These are phyloP conservation scores for Fonsecaea erecta DNA, from an alignment of 2,329 filamentous ascomycete species.

Conservation along the genomic window DNA sequence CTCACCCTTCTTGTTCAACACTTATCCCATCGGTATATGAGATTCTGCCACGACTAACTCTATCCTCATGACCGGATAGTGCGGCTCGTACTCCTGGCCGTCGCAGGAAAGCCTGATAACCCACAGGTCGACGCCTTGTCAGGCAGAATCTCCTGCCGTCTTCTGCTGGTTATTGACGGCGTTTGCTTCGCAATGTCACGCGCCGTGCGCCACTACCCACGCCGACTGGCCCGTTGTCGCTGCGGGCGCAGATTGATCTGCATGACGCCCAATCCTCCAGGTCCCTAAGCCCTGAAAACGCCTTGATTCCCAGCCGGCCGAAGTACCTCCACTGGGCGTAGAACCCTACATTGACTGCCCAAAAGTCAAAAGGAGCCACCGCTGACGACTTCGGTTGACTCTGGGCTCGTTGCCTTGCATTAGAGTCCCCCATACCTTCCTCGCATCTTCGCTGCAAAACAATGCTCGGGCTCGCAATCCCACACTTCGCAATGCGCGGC, in stretches of 20 bases:
- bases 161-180: not conserved
- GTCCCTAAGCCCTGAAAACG: not conserved
- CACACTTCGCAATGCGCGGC: not conserved
- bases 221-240: too few relatives aligned
- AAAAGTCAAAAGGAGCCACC: too few relatives aligned
- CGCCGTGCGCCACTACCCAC: not conserved
- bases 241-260: too few relatives aligned
- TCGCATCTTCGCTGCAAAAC: not conserved
- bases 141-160: not conserved
- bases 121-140: not conserved
- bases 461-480: not conserved
- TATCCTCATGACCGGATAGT: not conserved
- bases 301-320: not conserved
- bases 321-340: not conserved
- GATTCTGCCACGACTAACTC: not conserved
- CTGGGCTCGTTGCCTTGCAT: too few relatives aligned
- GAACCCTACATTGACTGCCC: too few relatives aligned
- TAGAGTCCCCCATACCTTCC: not conserved
- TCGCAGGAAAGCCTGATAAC: not conserved
- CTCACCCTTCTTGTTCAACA: not conserved
- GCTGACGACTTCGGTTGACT: too few relatives aligned
- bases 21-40: not conserved
- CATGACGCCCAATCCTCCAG: too few relatives aligned
- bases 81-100: not conserved
- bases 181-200: not conserved